Percentiles rank a stretch among this genome's conserved stretches.
These are phyloP conservation scores for Pseudozyma pruni DNA, from an alignment of 1,284 basidiomycete species.

Conservation along the genomic window DNA sequence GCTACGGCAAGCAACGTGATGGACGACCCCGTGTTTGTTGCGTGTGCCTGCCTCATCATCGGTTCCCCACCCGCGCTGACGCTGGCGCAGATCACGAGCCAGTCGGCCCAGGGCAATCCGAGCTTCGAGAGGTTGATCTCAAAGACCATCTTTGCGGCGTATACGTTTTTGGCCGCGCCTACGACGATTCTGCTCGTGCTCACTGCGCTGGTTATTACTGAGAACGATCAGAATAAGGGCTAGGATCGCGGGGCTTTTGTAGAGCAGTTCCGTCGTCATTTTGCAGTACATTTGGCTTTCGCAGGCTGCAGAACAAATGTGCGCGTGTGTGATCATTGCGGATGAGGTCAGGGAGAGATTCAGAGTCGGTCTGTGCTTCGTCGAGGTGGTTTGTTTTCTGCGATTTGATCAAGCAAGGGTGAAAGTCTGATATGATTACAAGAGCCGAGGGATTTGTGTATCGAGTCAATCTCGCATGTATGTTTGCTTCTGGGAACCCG, in stretches of 20 bases:
- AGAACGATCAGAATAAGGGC: constrained; percentile 45
- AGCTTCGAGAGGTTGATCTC: constrained; percentile 87
- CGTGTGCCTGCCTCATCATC: constrained; percentile 79
- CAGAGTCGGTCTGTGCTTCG: no score
- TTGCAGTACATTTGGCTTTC: neutral
- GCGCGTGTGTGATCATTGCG: no score
- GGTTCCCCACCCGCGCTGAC: constrained; percentile 78
- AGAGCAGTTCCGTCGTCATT: neutral
- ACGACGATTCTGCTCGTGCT: constrained; percentile 62
- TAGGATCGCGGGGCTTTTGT: neutral
- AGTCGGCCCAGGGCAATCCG: constrained; percentile 77
- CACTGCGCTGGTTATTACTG: constrained; percentile 57
- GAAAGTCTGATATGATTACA: constrained; percentile 9
- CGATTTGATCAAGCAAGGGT: neutral
- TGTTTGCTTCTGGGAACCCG: no score
- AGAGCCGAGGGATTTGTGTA: no score
- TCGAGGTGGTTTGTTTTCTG: no score
- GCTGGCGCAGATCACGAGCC: constrained; percentile 81
- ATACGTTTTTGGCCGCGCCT: constrained; percentile 61
- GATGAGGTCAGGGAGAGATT: no score
- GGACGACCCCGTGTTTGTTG: constrained; percentile 80
- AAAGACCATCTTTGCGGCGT: constrained; percentile 70
- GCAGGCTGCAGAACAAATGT: no score
- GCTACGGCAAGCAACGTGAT: constrained; percentile 46
- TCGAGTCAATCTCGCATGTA: no score